These are phyloP conservation scores for Penicillium italicum DNA, from an alignment of 2,329 filamentous ascomycete genomes.

Conservation along the genomic window DNA sequence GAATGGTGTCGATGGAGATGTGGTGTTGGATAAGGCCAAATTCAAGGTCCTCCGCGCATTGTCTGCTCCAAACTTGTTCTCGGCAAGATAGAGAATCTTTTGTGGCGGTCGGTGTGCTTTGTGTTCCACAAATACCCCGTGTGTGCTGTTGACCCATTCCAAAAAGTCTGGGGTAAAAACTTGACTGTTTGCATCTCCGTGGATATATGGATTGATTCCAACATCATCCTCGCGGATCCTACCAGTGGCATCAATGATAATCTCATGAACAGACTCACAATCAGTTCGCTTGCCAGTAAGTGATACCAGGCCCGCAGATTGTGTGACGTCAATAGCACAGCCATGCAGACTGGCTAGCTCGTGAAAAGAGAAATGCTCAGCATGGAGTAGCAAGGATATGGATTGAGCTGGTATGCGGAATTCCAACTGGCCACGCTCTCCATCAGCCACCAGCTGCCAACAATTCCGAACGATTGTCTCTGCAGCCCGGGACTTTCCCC, in stretches of 20 bases:
- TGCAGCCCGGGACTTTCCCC: slow-evolving; percentile 31
- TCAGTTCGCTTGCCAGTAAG: slow-evolving; percentile 33
- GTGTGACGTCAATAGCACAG: slow-evolving; percentile 38
- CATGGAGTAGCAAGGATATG: slow-evolving; percentile 32
- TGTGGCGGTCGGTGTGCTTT: slow-evolving; percentile 13
- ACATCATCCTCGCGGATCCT: slow-evolving; percentile 32
- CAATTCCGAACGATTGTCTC: slow-evolving; percentile 40
- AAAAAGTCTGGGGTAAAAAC: slow-evolving; percentile 28
- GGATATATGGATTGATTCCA: slow-evolving; percentile 19
- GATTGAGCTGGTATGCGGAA: slow-evolving; percentile 28
- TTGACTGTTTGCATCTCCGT: slow-evolving; percentile 13
- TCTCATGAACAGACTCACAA: slow-evolving; percentile 35
- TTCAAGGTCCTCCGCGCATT: slow-evolving; percentile 36
- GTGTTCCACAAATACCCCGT: slow-evolving; percentile 30
- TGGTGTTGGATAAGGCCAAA: slow-evolving; percentile 26
- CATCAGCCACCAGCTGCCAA: slow-evolving; percentile 35
- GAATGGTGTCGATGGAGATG: slow-evolving; percentile 26
- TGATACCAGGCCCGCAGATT: slow-evolving; percentile 33
- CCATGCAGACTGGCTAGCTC: slow-evolving; percentile 34
- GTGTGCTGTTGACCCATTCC: slow-evolving; percentile 33
- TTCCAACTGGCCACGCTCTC: slow-evolving; percentile 38
- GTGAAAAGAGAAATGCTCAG: slow-evolving; percentile 37
- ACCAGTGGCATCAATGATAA: slow-evolving; percentile 30
- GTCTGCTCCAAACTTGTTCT: slow-evolving; percentile 31
- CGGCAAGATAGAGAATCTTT: slow-evolving; percentile 35